Base-by-base conservation (phyloP, 495 filamentous ascomycete genomes). In the Lindgomyces ingoldianus region DNA sequence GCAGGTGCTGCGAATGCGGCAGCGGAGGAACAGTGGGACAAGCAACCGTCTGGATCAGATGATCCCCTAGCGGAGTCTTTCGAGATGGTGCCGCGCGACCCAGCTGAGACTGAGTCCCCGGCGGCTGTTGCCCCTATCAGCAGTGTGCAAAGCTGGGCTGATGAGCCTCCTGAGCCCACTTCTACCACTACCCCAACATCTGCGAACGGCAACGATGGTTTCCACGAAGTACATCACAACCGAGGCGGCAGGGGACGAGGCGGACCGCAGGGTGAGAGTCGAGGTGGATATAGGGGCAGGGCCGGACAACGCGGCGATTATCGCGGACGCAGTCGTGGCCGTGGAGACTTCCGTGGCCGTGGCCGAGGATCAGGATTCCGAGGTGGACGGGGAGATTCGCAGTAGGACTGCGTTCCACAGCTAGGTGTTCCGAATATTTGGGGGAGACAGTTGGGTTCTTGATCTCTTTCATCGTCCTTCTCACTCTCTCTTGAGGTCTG, bases 31-130 rank as follows among this genome's bases (percentile, higher is more conserved):
- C 83, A 83, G 51, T 94, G 87, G 87, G 86, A 91, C 69, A 75
- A 76, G 27, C 77, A 76, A 61, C 61, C 78, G 14, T 70, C 74
- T 41, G 72, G 74, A 39, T 83, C 80, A 63, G 80, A 77, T 67
- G 85, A 75, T 75, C 81, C 49, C 63, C 75, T 78, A 16, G 82
- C 85, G 8, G 89, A 94, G 66, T 84, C 84, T 63, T 95, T 87
- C 87, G 86, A 92, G 51, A 84, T 91, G 73, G 83, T 92, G 44
- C 85, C 89, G 42, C 89, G 89, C 60, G 80, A 87, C 71, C 84
- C 89, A 39, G 78, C 84, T 36, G 91, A 95, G 74, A 88, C 88
- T 12, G 91, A 94, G 49, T 87, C 85, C 12, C 72, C 81, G n/a
- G 83, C 84, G 10, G 86, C 83, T 8, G 81, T 86, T 24, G 85